Base-by-base conservation (phyloP, 352 stramenopile genomes). In the Phytopythium aichiense region DNA sequence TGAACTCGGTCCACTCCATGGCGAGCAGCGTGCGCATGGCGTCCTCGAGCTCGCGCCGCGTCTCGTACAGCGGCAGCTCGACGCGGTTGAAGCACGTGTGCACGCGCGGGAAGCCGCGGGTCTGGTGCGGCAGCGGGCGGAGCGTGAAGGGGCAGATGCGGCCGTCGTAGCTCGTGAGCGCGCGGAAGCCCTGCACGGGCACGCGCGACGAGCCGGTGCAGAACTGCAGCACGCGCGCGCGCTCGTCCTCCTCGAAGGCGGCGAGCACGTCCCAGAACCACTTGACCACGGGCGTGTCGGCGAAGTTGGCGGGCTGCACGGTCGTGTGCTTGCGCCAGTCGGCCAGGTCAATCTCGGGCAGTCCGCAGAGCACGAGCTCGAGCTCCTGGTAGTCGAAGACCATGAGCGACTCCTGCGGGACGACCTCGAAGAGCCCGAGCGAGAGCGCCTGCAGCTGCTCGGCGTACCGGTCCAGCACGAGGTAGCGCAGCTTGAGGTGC, bases 371-470 rank as follows among this genome's bases (percentile, higher is more conserved):
- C 43, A 94, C 78, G 43, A 94, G 76, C 70, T 94, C 84, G 33
- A 99, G 77, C 73, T 99, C 96, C 72, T 99, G 96, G 71, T 98
- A 99, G 77, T 99, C 97, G 73, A 99, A 99, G 1, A 99, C 87
- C 48, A 97, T 95, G 30, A 99, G 74, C 11, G 98, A 84, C 57
- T 97, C 87, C 60, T 98, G 94, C 2, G 97, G 97, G 40, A 99
- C 89, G 9, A 99, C 90, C 68, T 99, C 96, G 69, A 98, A 99
- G 62, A 99, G 94, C 6, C 97, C 85, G n/a, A 84, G 67, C 13
- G 81, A 85, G 4, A 94, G 52, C 18, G 79, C 97, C 53, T 92
- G 92, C 8, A 99, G 67, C 67, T 99, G 95, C 33, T 89, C 71
- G 12, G 75, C 76, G 49, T 99, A 96, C 38, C 94, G 86, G 58